phyloP scores from a whole-genome alignment of 1,284 basidiomycete species.

The Laetiporus sulphureus region DNA sequence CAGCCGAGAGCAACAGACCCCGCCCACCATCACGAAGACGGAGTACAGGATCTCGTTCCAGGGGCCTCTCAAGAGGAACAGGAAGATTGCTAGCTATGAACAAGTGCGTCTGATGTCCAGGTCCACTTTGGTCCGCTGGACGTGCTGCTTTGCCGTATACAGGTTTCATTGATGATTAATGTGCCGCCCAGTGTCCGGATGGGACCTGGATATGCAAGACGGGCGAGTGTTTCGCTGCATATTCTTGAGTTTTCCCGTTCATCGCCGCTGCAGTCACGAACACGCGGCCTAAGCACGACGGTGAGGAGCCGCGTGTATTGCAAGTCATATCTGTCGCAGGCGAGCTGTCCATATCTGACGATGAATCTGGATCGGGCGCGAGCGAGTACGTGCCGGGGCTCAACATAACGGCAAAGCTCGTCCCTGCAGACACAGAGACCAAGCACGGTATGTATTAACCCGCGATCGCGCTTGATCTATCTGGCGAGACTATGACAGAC shows the following conservation, averaged over 20 bases:
- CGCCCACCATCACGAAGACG: slow-evolving; percentile 27
- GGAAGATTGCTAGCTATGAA: slow-evolving; percentile 18
- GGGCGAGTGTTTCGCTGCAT: slow-evolving; percentile 17
- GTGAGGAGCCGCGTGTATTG: slow-evolving; percentile 31
- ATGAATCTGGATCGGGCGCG: slow-evolving; percentile 4
- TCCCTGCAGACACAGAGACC: slow-evolving; percentile 10
- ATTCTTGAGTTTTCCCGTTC: no score
- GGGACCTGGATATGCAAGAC: slow-evolving; percentile 31
- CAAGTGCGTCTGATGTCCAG: slow-evolving; percentile 18
- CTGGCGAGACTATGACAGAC: slow-evolving; percentile 11
- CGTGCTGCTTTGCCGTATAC: no score
- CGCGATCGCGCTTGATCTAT: not conserved
- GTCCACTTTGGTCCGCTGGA: no score
- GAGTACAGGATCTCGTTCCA: slow-evolving; percentile 23
- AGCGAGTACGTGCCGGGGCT: slow-evolving; percentile 17
- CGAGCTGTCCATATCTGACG: slow-evolving; percentile 11
- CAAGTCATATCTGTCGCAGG: slow-evolving; percentile 36
- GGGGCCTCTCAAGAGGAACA: slow-evolving; percentile 20
- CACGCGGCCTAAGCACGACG: slow-evolving; percentile 29
- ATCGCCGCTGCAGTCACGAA: slow-evolving; percentile 23
- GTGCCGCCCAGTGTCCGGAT: slow-evolving; percentile 23
- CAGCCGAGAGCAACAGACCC: slow-evolving; percentile 18
- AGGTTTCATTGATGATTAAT: no score
- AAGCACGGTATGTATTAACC: slow-evolving; percentile 13
- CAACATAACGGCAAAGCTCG: slow-evolving; percentile 18